Evolutionary conservation across 2,329 filamentous ascomycete species (phyloP).

Genomic region (Leptoxyphium fumago): DNA sequence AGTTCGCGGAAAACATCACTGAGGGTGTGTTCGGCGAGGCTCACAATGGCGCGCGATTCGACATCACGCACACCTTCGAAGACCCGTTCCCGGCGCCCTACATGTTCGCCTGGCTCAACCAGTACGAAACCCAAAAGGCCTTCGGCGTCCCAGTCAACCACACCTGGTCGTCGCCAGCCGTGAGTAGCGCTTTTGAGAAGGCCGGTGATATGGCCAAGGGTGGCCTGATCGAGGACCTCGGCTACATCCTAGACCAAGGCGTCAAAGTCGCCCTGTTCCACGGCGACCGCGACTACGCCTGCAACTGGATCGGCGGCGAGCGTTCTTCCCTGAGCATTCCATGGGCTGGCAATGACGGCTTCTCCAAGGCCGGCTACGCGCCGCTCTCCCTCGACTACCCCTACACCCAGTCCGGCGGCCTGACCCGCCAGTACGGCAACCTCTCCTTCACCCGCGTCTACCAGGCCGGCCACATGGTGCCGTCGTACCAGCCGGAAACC

Average conservation of each 20-base stretch:
- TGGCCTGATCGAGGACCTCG: slow-evolving; percentile 24
- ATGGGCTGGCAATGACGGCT: slow-evolving; percentile 28
- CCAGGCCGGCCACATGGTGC: slow-evolving; percentile 34
- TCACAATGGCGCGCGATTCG: slow-evolving; percentile 39
- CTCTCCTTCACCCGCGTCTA: slow-evolving; percentile 33
- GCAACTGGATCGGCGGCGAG: slow-evolving; percentile 45
- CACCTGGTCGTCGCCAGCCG: slow-evolving; percentile 14
- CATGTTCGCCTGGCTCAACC: slow-evolving; percentile 42
- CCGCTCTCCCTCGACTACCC: slow-evolving; percentile 11
- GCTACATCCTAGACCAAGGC: slow-evolving; percentile 26
- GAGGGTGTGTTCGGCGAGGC: slow-evolving; percentile 28
- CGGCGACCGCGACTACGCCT: slow-evolving; percentile 44
- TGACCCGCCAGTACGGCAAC: slow-evolving; percentile 23
- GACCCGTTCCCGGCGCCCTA: slow-evolving; percentile 32
- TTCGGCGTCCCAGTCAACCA: slow-evolving; percentile 38
- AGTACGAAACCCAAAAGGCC: slow-evolving; percentile 40
- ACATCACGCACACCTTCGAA: slow-evolving; percentile 33
- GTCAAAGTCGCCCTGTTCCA: slow-evolving; percentile 55
- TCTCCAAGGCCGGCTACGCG: slow-evolving; percentile 36
- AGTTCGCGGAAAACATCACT: slow-evolving; percentile 31
- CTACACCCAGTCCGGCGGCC: slow-evolving; percentile 10
- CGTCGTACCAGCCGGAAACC: slow-evolving; percentile 23
- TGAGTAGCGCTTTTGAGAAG: slow-evolving; percentile 16
- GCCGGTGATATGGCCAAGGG: slow-evolving; percentile 30
- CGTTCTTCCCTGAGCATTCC: slow-evolving; percentile 34